Percentiles rank a stretch among this genome's conserved stretches.
These are phyloP conservation scores for Clavulina sp. DNA, from an alignment of 768 basidiomycete species.

Conservation along the genomic window DNA sequence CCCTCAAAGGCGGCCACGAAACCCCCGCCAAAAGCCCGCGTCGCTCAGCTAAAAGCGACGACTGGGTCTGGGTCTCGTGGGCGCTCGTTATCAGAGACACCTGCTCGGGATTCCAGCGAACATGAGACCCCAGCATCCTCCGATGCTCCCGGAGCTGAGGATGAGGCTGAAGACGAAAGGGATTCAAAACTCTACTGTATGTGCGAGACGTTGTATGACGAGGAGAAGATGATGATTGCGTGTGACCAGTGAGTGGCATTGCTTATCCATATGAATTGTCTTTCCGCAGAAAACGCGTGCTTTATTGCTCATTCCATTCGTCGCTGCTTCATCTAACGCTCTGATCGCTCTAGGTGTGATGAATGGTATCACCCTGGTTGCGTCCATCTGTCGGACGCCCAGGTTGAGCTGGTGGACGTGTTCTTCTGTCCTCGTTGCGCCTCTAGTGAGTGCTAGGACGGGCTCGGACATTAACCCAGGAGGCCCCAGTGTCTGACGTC, in stretches of 20 bases:
- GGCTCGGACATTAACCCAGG: not conserved
- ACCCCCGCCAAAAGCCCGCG: not conserved
- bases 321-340: not conserved
- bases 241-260: constrained; percentile 55
- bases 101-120: constrained; percentile 4
- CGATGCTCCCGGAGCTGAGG: constrained; percentile 36
- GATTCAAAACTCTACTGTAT: constrained; percentile 75
- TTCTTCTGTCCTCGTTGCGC: constrained; percentile 78
- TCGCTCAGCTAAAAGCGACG: constrained; percentile 2
- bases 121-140: constrained; percentile 6
- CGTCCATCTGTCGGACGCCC: constrained; percentile 60
- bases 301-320: not conserved
- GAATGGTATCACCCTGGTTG: constrained; percentile 90
- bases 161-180: constrained; percentile 23
- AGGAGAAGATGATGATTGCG: constrained; percentile 81
- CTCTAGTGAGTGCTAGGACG: constrained; percentile 44
- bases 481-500: constrained; percentile 3
- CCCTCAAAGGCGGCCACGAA: not conserved
- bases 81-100: constrained; percentile 4
- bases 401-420: constrained; percentile 78
- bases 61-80: not conserved
- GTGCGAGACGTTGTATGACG: constrained; percentile 75
- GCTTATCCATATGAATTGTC: not conserved
- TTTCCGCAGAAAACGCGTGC: too few species aligned
- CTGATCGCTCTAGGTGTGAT: constrained; percentile 43